Evolutionary conservation across 441 rosid genomes (phyloP), one percentile per base, ranked within the genome.

Genomic region (Bruguiera hainesii): DNA sequence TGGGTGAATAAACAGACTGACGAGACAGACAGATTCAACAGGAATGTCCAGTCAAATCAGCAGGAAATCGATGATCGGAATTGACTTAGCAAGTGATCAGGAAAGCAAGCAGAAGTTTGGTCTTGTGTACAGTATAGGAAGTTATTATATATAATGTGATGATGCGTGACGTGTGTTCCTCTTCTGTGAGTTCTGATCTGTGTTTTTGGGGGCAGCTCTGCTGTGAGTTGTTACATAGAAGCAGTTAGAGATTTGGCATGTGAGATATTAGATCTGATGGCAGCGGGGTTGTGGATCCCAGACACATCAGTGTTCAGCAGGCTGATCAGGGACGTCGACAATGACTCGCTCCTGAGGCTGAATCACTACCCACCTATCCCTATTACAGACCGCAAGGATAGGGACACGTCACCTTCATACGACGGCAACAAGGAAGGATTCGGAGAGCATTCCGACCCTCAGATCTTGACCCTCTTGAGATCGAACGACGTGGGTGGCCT

Each of bases 391-490:
- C 57, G 70, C 70, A 50, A 60, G 19, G 53, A 49, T 23, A 62
- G 16, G 8, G 60, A 67, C 68, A 23, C 71, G 57, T 71, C 84
- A 69, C 28, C 65, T 6, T 23, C 74, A 6, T 35, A 6, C 37
- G 11, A 7, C 30, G 48, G 9, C 52, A 53, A 56, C 6, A 75
- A 42, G 21, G 83, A 88, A 59, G 98, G 98, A 31, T 80, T 93
- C 28, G 98, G 98, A 55, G 98, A 87, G 77, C 97, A 93, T 75
- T 76, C 96, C 25, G 98, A 93, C 88, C 98, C 98, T 76, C 98
- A 93, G 86, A 89, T 93, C 70, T 61, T 93, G 63, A 93, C 98
- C 71, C 39, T 93, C 29, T 68, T 93, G 0, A 81, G 87, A 76
- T 91, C 98, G 71, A 93, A 89, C 88, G 84, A 83, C 21, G 96